Percentiles rank a stretch among this genome's conserved stretches.
Conservation (phyloP, 1,284 basidiomycete genomes). For the Gymnopus androsaceus region DNA sequence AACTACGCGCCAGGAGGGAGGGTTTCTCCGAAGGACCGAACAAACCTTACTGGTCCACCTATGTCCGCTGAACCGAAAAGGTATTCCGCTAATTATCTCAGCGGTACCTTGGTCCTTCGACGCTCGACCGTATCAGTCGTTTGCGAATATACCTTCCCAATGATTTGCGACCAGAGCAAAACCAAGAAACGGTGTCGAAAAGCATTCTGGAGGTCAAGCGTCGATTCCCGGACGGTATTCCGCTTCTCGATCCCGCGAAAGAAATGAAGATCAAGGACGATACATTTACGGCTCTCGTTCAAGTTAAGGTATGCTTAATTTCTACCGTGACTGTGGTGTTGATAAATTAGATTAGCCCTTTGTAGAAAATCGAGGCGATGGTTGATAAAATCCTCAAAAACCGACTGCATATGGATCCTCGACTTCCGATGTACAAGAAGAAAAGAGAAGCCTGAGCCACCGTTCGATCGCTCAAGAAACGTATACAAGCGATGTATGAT, state of each 20-base stretch:
- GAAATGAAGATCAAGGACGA: slow-evolving; percentile 98
- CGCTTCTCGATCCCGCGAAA: slow-evolving; percentile 88
- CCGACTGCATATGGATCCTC: slow-evolving; percentile 73
- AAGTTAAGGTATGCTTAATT: slow-evolving; percentile 49
- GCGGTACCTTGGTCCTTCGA: slow-evolving; percentile 88
- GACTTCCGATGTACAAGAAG: slow-evolving; percentile 74
- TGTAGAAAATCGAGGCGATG: slow-evolving; percentile 87
- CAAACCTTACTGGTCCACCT: slow-evolving; percentile 61
- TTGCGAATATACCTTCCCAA: slow-evolving; percentile 89
- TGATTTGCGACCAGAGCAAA: slow-evolving; percentile 78
- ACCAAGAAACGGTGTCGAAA: slow-evolving; percentile 86
- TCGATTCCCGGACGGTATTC: slow-evolving; percentile 86
- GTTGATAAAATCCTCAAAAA: slow-evolving; percentile 81
- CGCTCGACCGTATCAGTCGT: slow-evolving; percentile 84
- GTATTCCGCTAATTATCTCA: slow-evolving; percentile 85
- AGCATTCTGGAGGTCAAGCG: slow-evolving; percentile 88
- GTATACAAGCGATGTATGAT: slow-evolving; percentile 88
- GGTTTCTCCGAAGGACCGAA: slow-evolving; percentile 60
- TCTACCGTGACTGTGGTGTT: too few species aligned
- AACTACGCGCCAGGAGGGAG: slow-evolving; percentile 73
- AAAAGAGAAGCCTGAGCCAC: slow-evolving; percentile 76
- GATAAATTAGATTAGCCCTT: background rate
- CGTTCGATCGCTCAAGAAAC: slow-evolving; percentile 79
- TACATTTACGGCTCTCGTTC: slow-evolving; percentile 84
- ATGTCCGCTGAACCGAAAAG: slow-evolving; percentile 69